Percentiles rank a stretch among this genome's conserved stretches.
phyloP scores from a whole-genome alignment of 495 filamentous ascomycete genomes.

The Mycothermus thermophilus region DNA sequence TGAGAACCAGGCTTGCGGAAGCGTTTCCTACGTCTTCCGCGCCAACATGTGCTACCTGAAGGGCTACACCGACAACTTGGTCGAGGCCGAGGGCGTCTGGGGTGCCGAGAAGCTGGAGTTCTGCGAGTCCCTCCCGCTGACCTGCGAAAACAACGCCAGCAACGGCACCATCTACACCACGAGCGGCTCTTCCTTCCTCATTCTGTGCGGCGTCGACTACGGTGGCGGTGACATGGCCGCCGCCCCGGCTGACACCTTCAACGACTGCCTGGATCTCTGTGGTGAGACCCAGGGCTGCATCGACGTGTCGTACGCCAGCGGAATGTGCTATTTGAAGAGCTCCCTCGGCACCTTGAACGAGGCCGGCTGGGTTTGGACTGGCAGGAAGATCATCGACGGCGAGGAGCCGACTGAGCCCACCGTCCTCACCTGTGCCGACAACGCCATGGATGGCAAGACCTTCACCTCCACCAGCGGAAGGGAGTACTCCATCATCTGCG shows the following conservation, averaged over 20 bases:
- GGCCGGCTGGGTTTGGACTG: background rate
- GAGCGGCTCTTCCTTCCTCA: conserved; percentile 34
- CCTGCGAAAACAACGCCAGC: background rate
- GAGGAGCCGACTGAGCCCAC: background rate
- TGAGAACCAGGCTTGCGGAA: background rate
- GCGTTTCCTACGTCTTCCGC: background rate
- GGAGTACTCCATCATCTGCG: conserved; percentile 1
- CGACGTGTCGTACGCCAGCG: background rate
- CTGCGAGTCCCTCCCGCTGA: background rate
- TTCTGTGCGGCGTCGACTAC: background rate
- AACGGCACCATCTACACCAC: conserved; percentile 16
- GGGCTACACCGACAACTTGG: background rate
- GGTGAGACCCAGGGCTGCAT: background rate
- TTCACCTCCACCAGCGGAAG: background rate
- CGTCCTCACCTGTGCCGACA: background rate
- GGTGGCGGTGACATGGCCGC: background rate
- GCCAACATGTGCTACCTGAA: background rate
- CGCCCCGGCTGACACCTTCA: background rate
- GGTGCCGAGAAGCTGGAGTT: background rate
- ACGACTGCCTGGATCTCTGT: background rate
- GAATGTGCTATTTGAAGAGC: background rate
- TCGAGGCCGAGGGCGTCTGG: background rate
- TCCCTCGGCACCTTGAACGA: background rate
- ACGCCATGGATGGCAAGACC: background rate
- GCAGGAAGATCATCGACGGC: background rate